Evolutionary conservation across 495 filamentous ascomycete genomes (phyloP), one percentile per base, ranked within the genome.

Genomic region (Penicillium nucicola): DNA sequence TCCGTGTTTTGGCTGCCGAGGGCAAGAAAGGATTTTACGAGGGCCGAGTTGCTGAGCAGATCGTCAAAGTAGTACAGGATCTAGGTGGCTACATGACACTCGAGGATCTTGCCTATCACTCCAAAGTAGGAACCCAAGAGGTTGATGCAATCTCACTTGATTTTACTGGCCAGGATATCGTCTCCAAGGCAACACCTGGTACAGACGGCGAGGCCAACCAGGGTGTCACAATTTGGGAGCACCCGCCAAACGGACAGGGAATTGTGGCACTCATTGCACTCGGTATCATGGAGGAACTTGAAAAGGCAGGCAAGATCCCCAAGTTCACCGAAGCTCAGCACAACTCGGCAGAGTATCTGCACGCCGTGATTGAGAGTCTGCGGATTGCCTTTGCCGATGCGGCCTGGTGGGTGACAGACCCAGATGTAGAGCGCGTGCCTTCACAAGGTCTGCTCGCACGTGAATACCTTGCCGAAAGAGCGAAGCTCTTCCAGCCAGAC

Each of bases 161-260:
- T 30, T 92, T 93, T 70, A 79, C 74, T 11, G 86, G 85, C 4
- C 88, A 90, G 55, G 79, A 80, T 28, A 77, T 87, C 19, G 70
- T 70, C 7, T 72, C 76, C 32, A 75, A 79, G 53, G 64, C 73
- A 39, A 52, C 62, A 17, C 47, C 58, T 9, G 76, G 77, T 45
- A 76, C 72, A 23, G 55, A 67, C 28, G 71, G 70, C 20, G 66
- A 74, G 30, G 55, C 71, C 1, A 74, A 79, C 48, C 63, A 77
- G 42, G 84, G 83, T n/a, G 77, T 96, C 15, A 84, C 93, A 57
- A 64, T 98, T 2, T 97, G 92, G 92, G 93, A 98, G 56, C 92
- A 96, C 68, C 90, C 93, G 33, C 93, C 93, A n/a, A 97, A 97
- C 70, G 92, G 95, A 0, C 93, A 98, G 67, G 93, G 93, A 10